Base-by-base conservation (phyloP, 768 basidiomycete species). In the Lanmaoa pseudosensibilis region DNA sequence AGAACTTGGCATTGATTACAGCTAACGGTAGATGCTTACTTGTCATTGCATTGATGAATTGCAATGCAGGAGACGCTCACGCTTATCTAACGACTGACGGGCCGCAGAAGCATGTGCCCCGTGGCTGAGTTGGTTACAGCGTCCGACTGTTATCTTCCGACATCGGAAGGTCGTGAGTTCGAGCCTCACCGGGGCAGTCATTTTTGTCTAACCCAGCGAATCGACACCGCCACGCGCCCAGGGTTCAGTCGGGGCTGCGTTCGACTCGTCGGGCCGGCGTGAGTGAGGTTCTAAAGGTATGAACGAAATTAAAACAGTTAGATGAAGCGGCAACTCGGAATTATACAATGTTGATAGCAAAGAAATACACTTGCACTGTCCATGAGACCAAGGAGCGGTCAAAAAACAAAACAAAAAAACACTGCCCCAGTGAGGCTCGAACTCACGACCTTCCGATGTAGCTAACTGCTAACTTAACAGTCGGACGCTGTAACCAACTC, bases 401-500 rank as follows among this genome's bases (percentile, higher is more conserved):
- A 4, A 9, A 30, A 30, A 1, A 3, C 5, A 30, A 30, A 5
- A 30, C 4, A 50, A 60, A 50, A 59, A 41, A 13, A 0, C 1
- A 48, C 81, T 78, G 81, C 81, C 77, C 80, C 81, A 78, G 78
- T 78, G 78, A 84, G 83, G 80, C 77, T 84, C 78, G 83, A 83
- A 84, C 84, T 83, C 79, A 79, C 78, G 82, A 83, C 80, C 81
- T 83, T 83, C 80, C 81, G 81, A 83, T 82, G 67, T 19, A 32
- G 2, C 3, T 11, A 15, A n/a, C n/a, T n/a, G n/a, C n/a, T n/a
- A n/a, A 3, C 1, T 23, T 85, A 84, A 85, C 83, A 84, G 83
- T 85, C 83, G 83, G 83, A 85, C 83, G 83, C 84, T 84, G 81
- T 85, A 76, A 85, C 83, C 83, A 85, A 84, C 83, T 85, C 80